Evolutionary conservation across 257 asterid species (phyloP), one percentile per base, ranked within the genome.

Genomic region (Fraxinus americana): DNA sequence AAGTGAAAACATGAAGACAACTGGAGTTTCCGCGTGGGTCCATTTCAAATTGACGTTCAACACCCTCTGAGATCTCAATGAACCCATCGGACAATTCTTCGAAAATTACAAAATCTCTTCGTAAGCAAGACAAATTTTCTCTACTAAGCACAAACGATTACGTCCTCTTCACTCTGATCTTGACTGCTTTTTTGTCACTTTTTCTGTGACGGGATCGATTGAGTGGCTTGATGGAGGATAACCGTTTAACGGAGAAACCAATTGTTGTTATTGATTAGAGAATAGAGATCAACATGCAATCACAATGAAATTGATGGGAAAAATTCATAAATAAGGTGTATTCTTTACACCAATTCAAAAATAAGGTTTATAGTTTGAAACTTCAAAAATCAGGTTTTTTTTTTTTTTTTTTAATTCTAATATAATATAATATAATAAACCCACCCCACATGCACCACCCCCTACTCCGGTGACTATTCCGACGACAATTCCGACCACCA

Each of bases 1-100:
- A 76, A 25, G 27, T 23, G 7, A 27, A 77, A 74, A n/a, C 54
- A 71, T 2, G 67, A 21, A 80, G 34, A 32, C 34, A 71, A 38
- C 12, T 21, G 70, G 82, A 80, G 81, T 82, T 76, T 74, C 78
- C 89, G 90, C 72, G 87, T 89, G 86, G 89, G 88, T 75, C 90
- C 90, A 70, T 81, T 38, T 66, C 78, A 72, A 41, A 41, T 27
- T 7, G 29, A 73, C 12, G 70, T 12, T 52, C 69, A 19, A 27
- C 34, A 63, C 35, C 69, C 11, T 35, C 91, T 91, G 88, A 85
- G 82, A 85, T 78, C 23, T 85, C 92, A 61, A 88, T 79, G 83
- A 69, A 34, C 25, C 14, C 73, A 79, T 79, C 77, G 70, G 82
- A 72, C 65, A 39, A 72, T 73, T 77, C 67, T 82, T 85, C 86